Evolutionary conservation across 2,329 filamentous ascomycete genomes (phyloP).

Genomic region (Penicillium italicum): DNA sequence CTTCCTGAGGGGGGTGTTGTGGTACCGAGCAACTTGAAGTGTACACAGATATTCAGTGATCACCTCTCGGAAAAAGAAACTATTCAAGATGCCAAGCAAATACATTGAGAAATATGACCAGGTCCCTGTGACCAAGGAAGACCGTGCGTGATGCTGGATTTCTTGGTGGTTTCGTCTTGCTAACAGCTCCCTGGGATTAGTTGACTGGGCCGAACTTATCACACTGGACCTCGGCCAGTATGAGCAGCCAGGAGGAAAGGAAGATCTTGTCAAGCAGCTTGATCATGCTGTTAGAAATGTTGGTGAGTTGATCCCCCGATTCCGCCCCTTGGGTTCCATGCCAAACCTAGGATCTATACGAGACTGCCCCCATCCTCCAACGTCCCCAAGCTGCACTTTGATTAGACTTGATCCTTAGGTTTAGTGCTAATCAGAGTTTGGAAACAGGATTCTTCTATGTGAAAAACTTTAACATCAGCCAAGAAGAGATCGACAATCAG

Average conservation of each 20-base stretch:
- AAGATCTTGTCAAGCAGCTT: slow-evolving; percentile 53
- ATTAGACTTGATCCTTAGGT: background rate
- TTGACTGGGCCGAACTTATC: slow-evolving; percentile 54
- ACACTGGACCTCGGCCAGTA: slow-evolving; percentile 57
- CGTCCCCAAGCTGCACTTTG: background rate
- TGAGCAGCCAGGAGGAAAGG: slow-evolving; percentile 53
- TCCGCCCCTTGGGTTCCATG: no score
- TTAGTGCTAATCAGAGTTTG: background rate
- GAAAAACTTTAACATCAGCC: slow-evolving; percentile 58
- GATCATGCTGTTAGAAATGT: slow-evolving; percentile 52
- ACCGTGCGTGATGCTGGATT: slow-evolving; percentile 21
- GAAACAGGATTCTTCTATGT: slow-evolving; percentile 60
- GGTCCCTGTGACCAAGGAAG: slow-evolving; percentile 47
- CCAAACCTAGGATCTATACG: background rate
- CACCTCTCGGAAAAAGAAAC: background rate
- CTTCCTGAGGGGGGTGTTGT: background rate
- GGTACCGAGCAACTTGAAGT: background rate
- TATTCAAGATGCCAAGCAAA: slow-evolving; percentile 23
- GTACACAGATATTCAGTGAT: background rate
- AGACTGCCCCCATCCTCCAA: no score
- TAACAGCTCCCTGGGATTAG: slow-evolving; percentile 25
- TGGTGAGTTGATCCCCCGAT: slow-evolving; percentile 18
- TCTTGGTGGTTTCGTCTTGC: slow-evolving; percentile 8
- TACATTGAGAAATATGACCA: slow-evolving; percentile 43
- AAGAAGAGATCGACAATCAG: slow-evolving; percentile 59